Percentiles rank a stretch among this genome's conserved stretches.
These are phyloP conservation scores for Macrolepiota fuliginosa DNA, from an alignment of 768 basidiomycete genomes.

Conservation along the genomic window DNA sequence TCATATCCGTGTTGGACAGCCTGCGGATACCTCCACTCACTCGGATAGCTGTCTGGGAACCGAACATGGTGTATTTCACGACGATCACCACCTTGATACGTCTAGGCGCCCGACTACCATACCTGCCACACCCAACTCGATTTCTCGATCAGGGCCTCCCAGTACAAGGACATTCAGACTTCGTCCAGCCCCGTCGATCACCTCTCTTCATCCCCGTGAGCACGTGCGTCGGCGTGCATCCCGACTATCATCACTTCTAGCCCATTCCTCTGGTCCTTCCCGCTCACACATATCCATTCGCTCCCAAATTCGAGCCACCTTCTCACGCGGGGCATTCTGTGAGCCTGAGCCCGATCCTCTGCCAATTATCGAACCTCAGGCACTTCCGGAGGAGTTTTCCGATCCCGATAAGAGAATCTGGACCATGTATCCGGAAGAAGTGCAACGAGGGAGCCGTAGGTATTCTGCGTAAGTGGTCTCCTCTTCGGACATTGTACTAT, in stretches of 20 bases:
- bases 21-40: neutral
- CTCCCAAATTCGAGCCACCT: neutral
- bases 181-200: neutral
- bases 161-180: neutral
- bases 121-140: neutral
- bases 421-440: slow-evolving; percentile 6
- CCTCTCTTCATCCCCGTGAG: neutral
- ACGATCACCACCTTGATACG: neutral
- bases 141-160: neutral
- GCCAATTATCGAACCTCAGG: slow-evolving; percentile 4
- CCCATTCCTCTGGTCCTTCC: neutral
- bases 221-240: neutral
- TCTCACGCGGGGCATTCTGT: neutral
- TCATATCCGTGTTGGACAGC: neutral
- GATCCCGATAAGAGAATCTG: slow-evolving; percentile 8
- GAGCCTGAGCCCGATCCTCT: neutral
- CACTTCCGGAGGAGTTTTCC: neutral
- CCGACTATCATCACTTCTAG: neutral
- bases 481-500: neutral
- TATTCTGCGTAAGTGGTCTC: neutral
- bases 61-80: neutral
- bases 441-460: slow-evolving; percentile 1
- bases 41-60: neutral
- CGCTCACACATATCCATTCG: neutral
- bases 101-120: neutral